Evolutionary conservation across 2,329 filamentous ascomycete genomes (phyloP).

Genomic region (Diaporthe sp.): DNA sequence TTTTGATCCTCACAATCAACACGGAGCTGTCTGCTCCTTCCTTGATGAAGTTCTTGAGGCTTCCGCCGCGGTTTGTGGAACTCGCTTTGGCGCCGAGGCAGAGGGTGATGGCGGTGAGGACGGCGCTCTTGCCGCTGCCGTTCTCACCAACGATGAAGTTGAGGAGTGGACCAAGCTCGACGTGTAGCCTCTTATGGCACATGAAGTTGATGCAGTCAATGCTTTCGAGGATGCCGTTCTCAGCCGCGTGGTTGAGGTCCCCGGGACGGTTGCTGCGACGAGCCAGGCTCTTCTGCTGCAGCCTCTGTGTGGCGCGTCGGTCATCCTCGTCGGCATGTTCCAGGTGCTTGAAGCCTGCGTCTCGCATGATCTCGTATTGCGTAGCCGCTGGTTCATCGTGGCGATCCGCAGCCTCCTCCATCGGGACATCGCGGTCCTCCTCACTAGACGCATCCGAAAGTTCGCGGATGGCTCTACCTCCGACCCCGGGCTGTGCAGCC

Average conservation of each 20-base stretch:
- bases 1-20: slow-evolving; percentile 90
- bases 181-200: slow-evolving; percentile 88
- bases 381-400: slow-evolving; percentile 61
- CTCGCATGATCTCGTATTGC: slow-evolving; percentile 74
- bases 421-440: slow-evolving; percentile 49
- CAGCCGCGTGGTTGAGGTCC: slow-evolving; percentile 78
- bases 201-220: slow-evolving; percentile 95
- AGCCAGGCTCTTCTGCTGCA: slow-evolving; percentile 50
- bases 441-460: slow-evolving; percentile 35
- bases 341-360: slow-evolving; percentile 71
- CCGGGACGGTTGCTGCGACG: slow-evolving; percentile 58
- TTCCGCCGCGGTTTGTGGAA: slow-evolving; percentile 91
- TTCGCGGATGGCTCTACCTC: slow-evolving; percentile 44
- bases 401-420: slow-evolving; percentile 44
- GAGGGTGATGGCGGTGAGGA: slow-evolving; percentile 91
- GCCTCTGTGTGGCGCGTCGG: slow-evolving; percentile 73
- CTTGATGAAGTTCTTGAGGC: slow-evolving; percentile 90
- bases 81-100: slow-evolving; percentile 96
- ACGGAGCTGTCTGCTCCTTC: slow-evolving; percentile 83
- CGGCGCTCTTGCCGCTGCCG: slow-evolving; percentile 96
- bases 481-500: slow-evolving; percentile 48
- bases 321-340: slow-evolving; percentile 72
- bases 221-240: slow-evolving; percentile 89
- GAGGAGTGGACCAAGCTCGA: slow-evolving; percentile 91
- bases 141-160: slow-evolving; percentile 99